Evolutionary conservation across 768 basidiomycete genomes (phyloP), one percentile per base, ranked within the genome.

Genomic region (Naganishia randhawae): DNA sequence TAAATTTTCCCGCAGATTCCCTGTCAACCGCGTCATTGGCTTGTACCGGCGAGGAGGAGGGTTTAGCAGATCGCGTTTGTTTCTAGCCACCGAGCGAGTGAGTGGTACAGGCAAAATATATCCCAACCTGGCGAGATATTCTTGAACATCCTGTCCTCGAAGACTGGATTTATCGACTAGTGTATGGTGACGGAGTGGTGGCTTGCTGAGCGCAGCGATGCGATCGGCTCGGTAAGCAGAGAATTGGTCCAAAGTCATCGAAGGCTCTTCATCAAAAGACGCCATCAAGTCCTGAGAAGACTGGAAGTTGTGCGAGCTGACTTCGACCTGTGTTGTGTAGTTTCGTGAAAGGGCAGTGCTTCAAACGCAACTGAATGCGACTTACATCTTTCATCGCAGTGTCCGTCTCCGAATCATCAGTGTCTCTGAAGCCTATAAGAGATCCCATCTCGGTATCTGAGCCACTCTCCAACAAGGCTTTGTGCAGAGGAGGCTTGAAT

Each of bases 191-290:
- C 7, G 17, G 8, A 33, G 7, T 13, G 10, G 35, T 17, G 22
- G 31, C 22, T n/a, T 13, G 35, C 19, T 39, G 57, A 39, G 9
- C 37, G 39, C 2, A 25, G 2, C 16, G 7, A 61, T 61, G 1
- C 57, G 57, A 14, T 29, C 11, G 22, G 37, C n/a, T n/a, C 57
- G 57, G 37, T 61, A 61, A 1, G 57, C 57, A 0, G 57, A 41
- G 57, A 61, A 61, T 22, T 61, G 57, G 27, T 61, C 57, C 37
- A 61, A 41, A 9, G 57, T 61, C 57, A 61, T 61, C 19, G 27
- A 33, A 2, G 57, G 57, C 29, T 61, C 57, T n/a, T 61, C 27
- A n/a, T 41, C 57, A 1, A 27, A 6, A 17, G n/a, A 22, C 22
- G 17, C 2, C 6, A 5, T 13, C 4, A 16, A 25, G 9, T 61